These are phyloP conservation scores for Salvia sclarea DNA, from an alignment of 305 asterid species.

Conservation along the genomic window DNA sequence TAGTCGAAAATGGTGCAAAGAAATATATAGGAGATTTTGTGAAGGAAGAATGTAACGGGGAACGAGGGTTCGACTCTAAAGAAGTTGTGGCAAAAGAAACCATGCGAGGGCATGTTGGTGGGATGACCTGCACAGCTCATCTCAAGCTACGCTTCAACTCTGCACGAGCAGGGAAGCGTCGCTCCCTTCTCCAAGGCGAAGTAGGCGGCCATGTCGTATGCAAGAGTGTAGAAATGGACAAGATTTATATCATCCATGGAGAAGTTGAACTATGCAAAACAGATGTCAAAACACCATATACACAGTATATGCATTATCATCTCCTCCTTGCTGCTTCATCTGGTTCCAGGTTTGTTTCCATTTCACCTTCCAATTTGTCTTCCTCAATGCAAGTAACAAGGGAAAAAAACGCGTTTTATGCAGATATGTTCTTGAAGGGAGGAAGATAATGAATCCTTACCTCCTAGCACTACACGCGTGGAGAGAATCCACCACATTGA, in stretches of 20 bases:
- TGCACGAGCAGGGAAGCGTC: neutral
- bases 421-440: conserved; percentile 59
- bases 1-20: conserved; percentile 6
- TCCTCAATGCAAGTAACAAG: neutral
- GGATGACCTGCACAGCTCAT: conserved; percentile 45
- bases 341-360: conserved; percentile 49
- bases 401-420: conserved; percentile 1
- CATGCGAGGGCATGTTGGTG: conserved; percentile 52
- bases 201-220: conserved; percentile 45
- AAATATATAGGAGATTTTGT: neutral
- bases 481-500: conserved; percentile 52
- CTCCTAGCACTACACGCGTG: conserved; percentile 42
- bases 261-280: conserved; percentile 47
- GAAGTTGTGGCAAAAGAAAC: conserved; percentile 37
- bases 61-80: neutral
- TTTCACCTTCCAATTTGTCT: neutral
- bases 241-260: conserved; percentile 46
- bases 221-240: conserved; percentile 44
- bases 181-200: conserved; percentile 35
- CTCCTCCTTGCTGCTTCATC: conserved; percentile 55
- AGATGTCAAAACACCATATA: conserved; percentile 51
- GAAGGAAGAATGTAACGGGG: too few species aligned
- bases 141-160: conserved; percentile 39
- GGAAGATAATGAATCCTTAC: conserved; percentile 52
- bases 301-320: conserved; percentile 58